Evolutionary conservation across 139 green algal species (phyloP).

Genomic region (Bryopsis sp.): DNA sequence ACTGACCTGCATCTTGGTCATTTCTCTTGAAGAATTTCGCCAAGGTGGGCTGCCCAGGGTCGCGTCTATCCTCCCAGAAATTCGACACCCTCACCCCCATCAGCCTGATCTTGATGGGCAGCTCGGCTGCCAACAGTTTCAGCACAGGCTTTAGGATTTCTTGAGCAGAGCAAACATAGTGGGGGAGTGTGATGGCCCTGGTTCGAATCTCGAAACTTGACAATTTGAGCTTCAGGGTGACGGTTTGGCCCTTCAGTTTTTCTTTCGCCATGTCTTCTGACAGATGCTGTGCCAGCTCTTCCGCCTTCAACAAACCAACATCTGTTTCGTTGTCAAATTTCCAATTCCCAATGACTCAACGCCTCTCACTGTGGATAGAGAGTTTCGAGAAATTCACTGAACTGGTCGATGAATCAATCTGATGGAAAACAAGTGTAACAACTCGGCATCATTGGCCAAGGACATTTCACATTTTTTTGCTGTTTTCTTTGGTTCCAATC

Average conservation of each 20-base stretch:
- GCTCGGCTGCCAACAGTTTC: constrained; percentile 56
- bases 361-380: too few relatives aligned
- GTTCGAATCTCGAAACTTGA: constrained; percentile 61
- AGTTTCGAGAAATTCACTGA: too few relatives aligned
- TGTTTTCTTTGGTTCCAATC: too few relatives aligned
- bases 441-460: neutral
- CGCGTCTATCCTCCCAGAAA: constrained; percentile 28
- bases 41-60: neutral
- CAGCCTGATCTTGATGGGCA: constrained; percentile 56
- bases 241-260: constrained; percentile 53
- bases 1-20: neutral
- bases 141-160: constrained; percentile 49
- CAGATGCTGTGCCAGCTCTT: constrained; percentile 48
- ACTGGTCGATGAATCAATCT: too few relatives aligned
- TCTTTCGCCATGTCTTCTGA: constrained; percentile 55
- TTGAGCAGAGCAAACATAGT: constrained; percentile 33
- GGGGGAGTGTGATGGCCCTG: constrained; percentile 48
- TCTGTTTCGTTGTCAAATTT: too few relatives aligned
- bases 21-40: neutral
- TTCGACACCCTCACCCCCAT: constrained; percentile 66
- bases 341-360: too few relatives aligned
- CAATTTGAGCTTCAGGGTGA: constrained; percentile 82
- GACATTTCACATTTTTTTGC: neutral
- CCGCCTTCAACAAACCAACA: neutral
- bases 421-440: neutral